These are phyloP conservation scores for Tulasnella sp. DNA, from an alignment of 768 basidiomycete species.

Conservation along the genomic window DNA sequence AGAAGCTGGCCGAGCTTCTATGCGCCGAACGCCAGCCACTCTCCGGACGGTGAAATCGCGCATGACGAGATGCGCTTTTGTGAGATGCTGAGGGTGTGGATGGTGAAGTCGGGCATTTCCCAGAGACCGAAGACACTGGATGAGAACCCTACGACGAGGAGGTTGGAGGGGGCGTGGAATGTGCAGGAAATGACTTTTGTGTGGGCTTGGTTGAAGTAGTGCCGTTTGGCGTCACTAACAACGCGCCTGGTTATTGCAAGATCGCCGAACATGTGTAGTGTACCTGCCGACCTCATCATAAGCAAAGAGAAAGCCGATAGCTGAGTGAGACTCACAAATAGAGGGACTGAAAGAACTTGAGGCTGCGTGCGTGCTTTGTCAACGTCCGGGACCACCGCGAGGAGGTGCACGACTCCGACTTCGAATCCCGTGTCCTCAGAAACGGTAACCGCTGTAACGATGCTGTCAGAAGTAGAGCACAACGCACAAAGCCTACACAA, in stretches of 20 bases:
- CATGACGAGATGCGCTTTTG: constrained; percentile 96
- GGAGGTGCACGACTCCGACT: not conserved
- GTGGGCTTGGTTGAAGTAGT: constrained; percentile 83
- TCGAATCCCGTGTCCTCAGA: not conserved
- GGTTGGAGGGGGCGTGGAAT: constrained; percentile 70
- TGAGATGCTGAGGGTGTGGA: constrained; percentile 95
- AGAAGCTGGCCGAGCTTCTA: constrained; percentile 89
- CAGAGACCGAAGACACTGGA: constrained; percentile 95
- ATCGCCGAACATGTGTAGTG: no score
- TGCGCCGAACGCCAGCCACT: constrained; percentile 99
- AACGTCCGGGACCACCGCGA: not conserved
- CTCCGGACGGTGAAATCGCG: constrained; percentile 81
- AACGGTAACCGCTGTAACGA: not conserved
- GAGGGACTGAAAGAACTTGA: no score
- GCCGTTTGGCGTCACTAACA: no score
- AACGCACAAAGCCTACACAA: no score
- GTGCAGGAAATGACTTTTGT: constrained; percentile 84
- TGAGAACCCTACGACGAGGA: constrained; percentile 90
- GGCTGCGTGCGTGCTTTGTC: not conserved
- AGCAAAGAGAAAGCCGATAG: no score
- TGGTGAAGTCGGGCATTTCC: constrained; percentile 87
- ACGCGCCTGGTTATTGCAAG: no score
- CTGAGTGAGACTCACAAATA: no score
- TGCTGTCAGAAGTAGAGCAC: no score
- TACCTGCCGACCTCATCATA: no score